These are phyloP conservation scores for Cerrena zonata DNA, from an alignment of 1,284 basidiomycete species.

Conservation along the genomic window DNA sequence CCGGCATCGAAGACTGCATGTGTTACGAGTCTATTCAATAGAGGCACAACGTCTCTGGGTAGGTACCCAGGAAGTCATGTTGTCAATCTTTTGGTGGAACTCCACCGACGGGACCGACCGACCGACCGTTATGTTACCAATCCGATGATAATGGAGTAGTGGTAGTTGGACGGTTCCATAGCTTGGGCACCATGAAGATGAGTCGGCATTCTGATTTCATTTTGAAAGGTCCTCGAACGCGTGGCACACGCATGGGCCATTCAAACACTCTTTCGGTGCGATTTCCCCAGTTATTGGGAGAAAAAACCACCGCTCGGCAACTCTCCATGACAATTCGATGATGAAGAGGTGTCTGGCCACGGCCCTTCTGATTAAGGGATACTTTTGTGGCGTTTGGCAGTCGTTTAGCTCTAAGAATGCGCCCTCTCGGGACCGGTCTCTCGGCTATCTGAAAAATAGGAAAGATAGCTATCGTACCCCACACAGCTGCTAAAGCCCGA, in stretches of 20 bases:
- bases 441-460: background rate
- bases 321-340: conserved; percentile 6
- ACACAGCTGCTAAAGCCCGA: background rate
- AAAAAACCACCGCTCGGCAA: background rate
- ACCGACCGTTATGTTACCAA: background rate
- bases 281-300: background rate
- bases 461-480: background rate
- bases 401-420: background rate
- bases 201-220: no score
- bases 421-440: background rate
- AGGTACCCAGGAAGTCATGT: background rate
- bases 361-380: no score
- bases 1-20: conserved; percentile 7
- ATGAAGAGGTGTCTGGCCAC: no score
- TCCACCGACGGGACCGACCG: conserved; percentile 1
- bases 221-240: conserved; percentile 6
- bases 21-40: background rate
- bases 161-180: no score
- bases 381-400: background rate
- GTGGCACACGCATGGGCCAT: conserved; percentile 5
- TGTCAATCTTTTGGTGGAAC: background rate
- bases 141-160: background rate
- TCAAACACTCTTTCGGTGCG: background rate
- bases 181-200: no score
- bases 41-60: background rate